Evolutionary conservation across 2,329 filamentous ascomycete species (phyloP).

Genomic region (Fusarium armeniacum): DNA sequence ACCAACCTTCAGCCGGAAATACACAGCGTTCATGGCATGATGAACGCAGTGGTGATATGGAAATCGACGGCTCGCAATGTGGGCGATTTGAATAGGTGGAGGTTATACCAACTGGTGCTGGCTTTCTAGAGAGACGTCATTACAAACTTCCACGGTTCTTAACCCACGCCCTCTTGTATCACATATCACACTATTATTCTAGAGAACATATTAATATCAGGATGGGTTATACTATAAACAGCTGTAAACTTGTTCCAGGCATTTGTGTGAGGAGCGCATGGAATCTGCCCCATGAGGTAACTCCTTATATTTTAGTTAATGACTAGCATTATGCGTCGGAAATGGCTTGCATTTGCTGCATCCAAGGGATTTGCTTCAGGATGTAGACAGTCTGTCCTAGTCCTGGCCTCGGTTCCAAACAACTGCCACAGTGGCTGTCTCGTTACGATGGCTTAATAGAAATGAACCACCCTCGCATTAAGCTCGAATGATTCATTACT

Average conservation of each 20-base stretch:
- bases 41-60: slow-evolving; percentile 3
- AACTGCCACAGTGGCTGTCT: neutral
- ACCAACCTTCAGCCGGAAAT: slow-evolving; percentile 2
- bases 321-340: neutral
- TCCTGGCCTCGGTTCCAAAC: neutral
- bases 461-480: neutral
- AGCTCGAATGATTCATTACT: neutral
- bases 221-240: neutral
- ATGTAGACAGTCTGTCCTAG: neutral
- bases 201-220: neutral
- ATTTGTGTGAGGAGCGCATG: neutral
- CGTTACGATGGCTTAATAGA: neutral
- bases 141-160: neutral
- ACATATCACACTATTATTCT: no score
- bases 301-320: neutral
- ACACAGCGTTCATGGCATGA: neutral
- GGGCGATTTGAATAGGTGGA: neutral
- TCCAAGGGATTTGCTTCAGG: neutral
- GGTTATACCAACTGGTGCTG: no score
- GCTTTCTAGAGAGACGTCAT: neutral
- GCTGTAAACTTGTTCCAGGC: neutral
- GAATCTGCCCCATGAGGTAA: neutral
- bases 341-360: neutral
- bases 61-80: neutral
- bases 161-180: neutral